phyloP scores from a whole-genome alignment of 2,329 filamentous ascomycete species.

The Sarocladiaceae sp. region DNA sequence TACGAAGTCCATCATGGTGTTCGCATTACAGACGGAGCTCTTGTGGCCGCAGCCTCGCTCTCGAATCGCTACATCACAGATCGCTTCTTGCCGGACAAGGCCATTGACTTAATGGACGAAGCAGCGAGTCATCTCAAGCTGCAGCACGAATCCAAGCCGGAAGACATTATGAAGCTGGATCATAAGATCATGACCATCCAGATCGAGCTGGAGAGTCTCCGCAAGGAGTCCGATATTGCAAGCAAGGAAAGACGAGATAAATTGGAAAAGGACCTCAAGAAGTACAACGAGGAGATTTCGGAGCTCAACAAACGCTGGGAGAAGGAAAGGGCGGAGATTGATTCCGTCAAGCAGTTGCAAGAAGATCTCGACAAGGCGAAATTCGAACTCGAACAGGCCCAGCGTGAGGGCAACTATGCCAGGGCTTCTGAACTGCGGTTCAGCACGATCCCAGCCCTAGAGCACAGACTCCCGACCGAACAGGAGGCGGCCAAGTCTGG shows the following conservation, averaged over 20 bases:
- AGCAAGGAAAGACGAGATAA: conserved; percentile 86
- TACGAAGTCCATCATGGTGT: conserved; percentile 98
- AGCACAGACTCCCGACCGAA: conserved; percentile 76
- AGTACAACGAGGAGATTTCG: conserved; percentile 72
- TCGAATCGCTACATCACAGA: conserved; percentile 97
- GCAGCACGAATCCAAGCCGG: conserved; percentile 95
- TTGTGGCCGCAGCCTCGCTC: conserved; percentile 87
- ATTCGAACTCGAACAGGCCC: conserved; percentile 81
- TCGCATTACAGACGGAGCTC: conserved; percentile 83
- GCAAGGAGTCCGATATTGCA: conserved; percentile 88
- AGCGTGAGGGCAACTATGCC: conserved; percentile 82
- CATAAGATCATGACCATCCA: conserved; percentile 96
- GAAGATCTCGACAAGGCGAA: conserved; percentile 83
- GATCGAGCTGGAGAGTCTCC: conserved; percentile 89
- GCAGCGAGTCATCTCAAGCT: conserved; percentile 85
- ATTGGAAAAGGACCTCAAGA: conserved; percentile 71
- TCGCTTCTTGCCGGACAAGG: conserved; percentile 92
- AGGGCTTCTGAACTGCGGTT: conserved; percentile 90
- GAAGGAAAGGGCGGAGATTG: conserved; percentile 80
- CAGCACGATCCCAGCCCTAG: conserved; percentile 76
- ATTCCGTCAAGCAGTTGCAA: conserved; percentile 81
- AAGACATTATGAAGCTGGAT: conserved; percentile 87
- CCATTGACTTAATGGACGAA: conserved; percentile 95
- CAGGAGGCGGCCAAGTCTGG: conserved; percentile 39
- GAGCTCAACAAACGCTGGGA: conserved; percentile 82